Conservation (phyloP, 805 yeast genomes). For the Teunomyces stri region DNA sequence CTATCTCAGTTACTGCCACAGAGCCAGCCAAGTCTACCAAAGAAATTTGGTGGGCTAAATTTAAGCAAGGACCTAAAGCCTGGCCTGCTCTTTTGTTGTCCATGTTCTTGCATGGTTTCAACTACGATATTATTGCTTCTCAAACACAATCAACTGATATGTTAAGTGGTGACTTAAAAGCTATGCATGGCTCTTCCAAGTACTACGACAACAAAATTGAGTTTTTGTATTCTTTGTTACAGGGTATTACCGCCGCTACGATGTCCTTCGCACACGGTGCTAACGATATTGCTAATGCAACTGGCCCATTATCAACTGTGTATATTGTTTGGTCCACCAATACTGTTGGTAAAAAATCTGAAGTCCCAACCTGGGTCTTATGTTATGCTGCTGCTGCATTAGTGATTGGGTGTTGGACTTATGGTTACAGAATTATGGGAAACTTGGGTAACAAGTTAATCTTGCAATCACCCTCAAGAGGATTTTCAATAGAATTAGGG, state of each 20-base stretch:
- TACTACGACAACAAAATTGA: conserved; percentile 71
- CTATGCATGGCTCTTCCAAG: conserved; percentile 57
- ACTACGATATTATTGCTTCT: conserved; percentile 55
- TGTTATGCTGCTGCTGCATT: conserved; percentile 66
- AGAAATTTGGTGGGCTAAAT: conserved; percentile 39
- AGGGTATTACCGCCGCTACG: conserved; percentile 71
- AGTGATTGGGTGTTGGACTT: conserved; percentile 68
- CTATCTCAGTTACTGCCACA: conserved; percentile 8
- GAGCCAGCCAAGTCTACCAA: conserved; percentile 33
- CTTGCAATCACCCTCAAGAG: conserved; percentile 75
- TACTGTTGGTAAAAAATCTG: conserved; percentile 43
- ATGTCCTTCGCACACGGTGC: conserved; percentile 85
- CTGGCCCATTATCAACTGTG: conserved; percentile 70
- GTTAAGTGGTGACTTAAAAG: conserved; percentile 46
- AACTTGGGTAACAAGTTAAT: conserved; percentile 73
- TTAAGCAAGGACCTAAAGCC: conserved; percentile 45
- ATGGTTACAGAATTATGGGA: conserved; percentile 67
- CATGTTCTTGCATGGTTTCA: conserved; percentile 56
- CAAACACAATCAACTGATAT: conserved; percentile 42
- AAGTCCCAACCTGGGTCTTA: conserved; percentile 70
- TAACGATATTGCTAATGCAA: conserved; percentile 74
- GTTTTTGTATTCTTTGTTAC: conserved; percentile 63
- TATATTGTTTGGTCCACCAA: conserved; percentile 61
- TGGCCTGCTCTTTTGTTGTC: conserved; percentile 56
- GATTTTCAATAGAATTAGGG: conserved; percentile 73